Evolutionary conservation across 306 rosid genomes (phyloP), one percentile per base, ranked within the genome.

Genomic region (Senna siamea): DNA sequence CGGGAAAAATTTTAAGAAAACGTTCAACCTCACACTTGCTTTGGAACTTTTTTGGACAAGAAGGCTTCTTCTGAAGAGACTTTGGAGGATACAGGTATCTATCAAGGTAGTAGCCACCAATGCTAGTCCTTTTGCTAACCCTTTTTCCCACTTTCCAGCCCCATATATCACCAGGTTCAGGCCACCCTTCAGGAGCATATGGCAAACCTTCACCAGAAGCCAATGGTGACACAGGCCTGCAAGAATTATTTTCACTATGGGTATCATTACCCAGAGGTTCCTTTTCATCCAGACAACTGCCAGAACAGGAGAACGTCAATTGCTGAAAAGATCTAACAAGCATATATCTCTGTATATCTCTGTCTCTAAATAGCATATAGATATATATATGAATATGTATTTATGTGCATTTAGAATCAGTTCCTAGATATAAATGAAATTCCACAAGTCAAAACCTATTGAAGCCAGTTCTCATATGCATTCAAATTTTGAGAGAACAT

Each of bases 151-250:
- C 96, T 72, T 75, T 83, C 93, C 93, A 90, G 54, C 72, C 65
- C 90, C 93, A 87, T 61, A 19, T 69, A 70, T 90, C 96, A 48
- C 86, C 93, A 15, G 81, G 87, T 43, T 86, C 83, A 18, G 93
- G 96, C 93, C 93, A 90, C 60, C 86, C 77, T 71, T 62, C 75
- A 41, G 93, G 96, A 61, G 93, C 93, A 85, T 88, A 88, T 47
- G 93, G 96, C 75, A 86, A 80, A 54, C 96, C 96, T 72, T 83
- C 90, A 62, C 96, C 92, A 28, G 75, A 58, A 54, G 76, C 78
- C 12, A 66, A 73, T 5, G 79, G 83, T 19, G 69, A 58, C 46
- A 88, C 89, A 43, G 81, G 86, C 65, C 23, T 26, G 41, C 55
- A 69, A 23, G 79, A 77, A 73, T 77, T 78, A 30, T n/a, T 67